Evolutionary conservation across 805 yeast genomes (phyloP), one percentile per base, ranked within the genome.

Genomic region (Candida tallmaniae): DNA sequence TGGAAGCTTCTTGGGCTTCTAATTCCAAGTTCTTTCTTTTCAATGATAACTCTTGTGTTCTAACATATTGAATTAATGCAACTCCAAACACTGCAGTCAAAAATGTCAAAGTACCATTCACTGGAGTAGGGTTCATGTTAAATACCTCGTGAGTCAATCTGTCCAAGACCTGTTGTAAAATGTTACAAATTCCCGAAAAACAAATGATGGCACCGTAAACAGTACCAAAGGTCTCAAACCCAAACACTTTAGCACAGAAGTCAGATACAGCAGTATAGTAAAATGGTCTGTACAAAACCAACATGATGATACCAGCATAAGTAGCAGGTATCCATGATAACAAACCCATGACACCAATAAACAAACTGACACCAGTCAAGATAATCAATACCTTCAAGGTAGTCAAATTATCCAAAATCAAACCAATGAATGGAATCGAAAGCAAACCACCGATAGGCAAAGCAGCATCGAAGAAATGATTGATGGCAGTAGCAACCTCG

Each of bases 181-280:
- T 65, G 56, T 88, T 89, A 56, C 81, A 75, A n/a, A 82, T 40
- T 4, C 97, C 97, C 11, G 95, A 77, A 40, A 83, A 65, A 38
- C 88, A 80, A 50, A 88, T 86, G 49, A 88, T 70, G 13, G 89
- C 61, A 1, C 97, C 97, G 52, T 90, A 90, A 5, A 90, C 80
- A 1, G 88, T 83, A 23, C 97, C 97, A 60, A 90, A 89, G 1
- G 94, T 87, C 36, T 78, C 80, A 58, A 83, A 88, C 0, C 97
- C 97, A 62, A 90, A 89, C 21, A 89, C 90, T 54, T 89, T 89
- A 19, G 95, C 94, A 50, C 88, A 76, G 56, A 80, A 87, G 58
- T 90, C 97, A 1, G 95, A 83, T 5, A 88, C 86, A 2, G 94
- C 85, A 2, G 97, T 89, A 59, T 89, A 90, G 52, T 84, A 88